Conservation (phyloP, 768 basidiomycete genomes). For the Rhizopogon vesiculosus region DNA sequence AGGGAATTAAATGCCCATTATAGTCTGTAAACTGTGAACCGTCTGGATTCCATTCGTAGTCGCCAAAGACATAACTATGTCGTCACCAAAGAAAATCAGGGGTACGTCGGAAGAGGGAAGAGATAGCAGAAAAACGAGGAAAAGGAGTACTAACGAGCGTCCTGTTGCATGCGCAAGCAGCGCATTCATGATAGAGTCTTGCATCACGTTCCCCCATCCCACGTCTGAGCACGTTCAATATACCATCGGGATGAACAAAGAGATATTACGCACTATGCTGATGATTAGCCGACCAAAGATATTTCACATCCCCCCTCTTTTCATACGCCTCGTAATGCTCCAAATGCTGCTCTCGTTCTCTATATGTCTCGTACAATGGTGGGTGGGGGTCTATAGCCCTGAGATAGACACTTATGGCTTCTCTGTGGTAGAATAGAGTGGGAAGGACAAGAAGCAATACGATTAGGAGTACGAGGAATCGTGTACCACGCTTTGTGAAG, state of each 20-base stretch:
- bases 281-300: slow-evolving; percentile 46
- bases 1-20: slow-evolving; percentile 32
- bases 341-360: slow-evolving; percentile 32
- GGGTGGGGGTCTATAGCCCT: slow-evolving; percentile 18
- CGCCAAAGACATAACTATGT: slow-evolving; percentile 37
- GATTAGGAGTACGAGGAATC: slow-evolving; percentile 7
- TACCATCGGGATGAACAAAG: neutral
- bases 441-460: neutral
- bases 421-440: neutral
- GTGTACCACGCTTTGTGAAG: slow-evolving; percentile 22
- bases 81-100: slow-evolving; percentile 2
- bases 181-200: slow-evolving; percentile 32
- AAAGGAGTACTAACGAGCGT: slow-evolving; percentile 25
- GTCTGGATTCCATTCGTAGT: slow-evolving; percentile 37
- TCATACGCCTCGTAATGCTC: slow-evolving; percentile 38
- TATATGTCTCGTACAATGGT: slow-evolving; percentile 37
- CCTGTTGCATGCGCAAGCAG: slow-evolving; percentile 30
- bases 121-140: neutral
- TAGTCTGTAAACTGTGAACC: slow-evolving; percentile 31
- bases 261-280: slow-evolving; percentile 27
- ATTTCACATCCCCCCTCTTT: slow-evolving; percentile 28
- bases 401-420: neutral
- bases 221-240: slow-evolving; percentile 18
- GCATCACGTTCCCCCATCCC: slow-evolving; percentile 39
- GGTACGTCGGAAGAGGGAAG: neutral